Base-by-base conservation (phyloP, 1,284 basidiomycete genomes). In the Ustilago loliicola region DNA sequence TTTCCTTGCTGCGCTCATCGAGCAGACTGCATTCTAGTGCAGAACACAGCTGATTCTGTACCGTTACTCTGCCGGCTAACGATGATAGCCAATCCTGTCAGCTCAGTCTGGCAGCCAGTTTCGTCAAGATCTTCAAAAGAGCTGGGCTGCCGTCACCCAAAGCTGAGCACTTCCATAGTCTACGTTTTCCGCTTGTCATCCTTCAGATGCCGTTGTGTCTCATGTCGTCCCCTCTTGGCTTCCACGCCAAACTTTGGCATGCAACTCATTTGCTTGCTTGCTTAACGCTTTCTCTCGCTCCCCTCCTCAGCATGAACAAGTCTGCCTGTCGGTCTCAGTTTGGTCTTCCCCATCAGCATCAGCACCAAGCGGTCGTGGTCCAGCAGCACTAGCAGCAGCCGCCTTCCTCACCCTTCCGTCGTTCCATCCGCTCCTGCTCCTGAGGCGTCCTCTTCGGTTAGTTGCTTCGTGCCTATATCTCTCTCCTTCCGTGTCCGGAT, bases 171-270 rank as follows among this genome's bases (percentile, higher is more conserved):
- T 38, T 38, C 36, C 36, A 38, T 38, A 38, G 36, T 30, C 27
- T 30, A 36, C 19, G 27, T 34, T 48, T 53, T 23, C 61, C 53
- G 56, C 56, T 38, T 59, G 57, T 66, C 64, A 66, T 59, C 38
- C 56, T 55, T 55, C 64, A 62, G 64, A 62, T 61, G 60, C 55
- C 54, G 66, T 47, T 51, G 45, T 68, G 66, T 68, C 60, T 68
- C 66, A 62, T 38, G 17, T 63, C 50, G 53, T 51, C 61, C 36
- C 42, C 34, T 63, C 67, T 62, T 68, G 66, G 66, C 66, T 68
- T 68, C 66, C 66, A 68, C 60, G 66, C 66, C 66, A 48, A 34
- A 42, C 30, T 51, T 25, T 47, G 61, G 61, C 60, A 62, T 68
- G 66, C 64, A 55, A 34, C 36, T 9, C 23, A 32, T 30, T 10